Evolutionary conservation across 2,329 filamentous ascomycete species (phyloP).

Genomic region (Neofusicoccum kwambonambiense): DNA sequence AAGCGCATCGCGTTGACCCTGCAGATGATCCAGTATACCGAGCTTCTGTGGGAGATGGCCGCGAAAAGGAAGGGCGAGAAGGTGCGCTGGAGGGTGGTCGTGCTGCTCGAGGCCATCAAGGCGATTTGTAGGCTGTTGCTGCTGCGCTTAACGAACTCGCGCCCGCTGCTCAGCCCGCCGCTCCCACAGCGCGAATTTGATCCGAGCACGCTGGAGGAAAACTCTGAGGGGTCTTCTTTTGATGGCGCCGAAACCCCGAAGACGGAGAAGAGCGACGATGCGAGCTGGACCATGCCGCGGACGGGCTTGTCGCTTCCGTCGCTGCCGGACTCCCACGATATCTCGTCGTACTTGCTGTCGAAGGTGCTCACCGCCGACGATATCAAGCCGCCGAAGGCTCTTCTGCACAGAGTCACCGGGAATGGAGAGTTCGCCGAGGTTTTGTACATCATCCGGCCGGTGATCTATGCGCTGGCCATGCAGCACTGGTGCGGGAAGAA

Average conservation of each 20-base stretch:
- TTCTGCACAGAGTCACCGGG: conserved; percentile 73
- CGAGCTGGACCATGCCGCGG: conserved; percentile 85
- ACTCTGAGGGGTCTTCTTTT: conserved; percentile 30
- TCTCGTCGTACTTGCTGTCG: conserved; percentile 81
- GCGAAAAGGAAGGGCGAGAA: conserved; percentile 82
- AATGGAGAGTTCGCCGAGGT: conserved; percentile 83
- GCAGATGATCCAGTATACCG: conserved; percentile 90
- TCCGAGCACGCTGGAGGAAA: conserved; percentile 59
- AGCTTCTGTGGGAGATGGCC: conserved; percentile 96
- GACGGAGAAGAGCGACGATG: conserved; percentile 39
- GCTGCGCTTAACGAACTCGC: conserved; percentile 75
- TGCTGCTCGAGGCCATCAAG: conserved; percentile 82
- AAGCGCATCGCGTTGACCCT: conserved; percentile 76
- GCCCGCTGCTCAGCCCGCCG: conserved; percentile 78
- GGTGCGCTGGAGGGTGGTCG: conserved; percentile 80
- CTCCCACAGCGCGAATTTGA: conserved; percentile 83
- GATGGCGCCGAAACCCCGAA: conserved; percentile 51
- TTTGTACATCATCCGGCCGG: conserved; percentile 85
- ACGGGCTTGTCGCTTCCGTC: conserved; percentile 83
- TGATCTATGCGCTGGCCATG: conserved; percentile 82
- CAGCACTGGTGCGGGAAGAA: conserved; percentile 64
- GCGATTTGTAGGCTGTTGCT: conserved; percentile 79
- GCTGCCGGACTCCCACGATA: conserved; percentile 76
- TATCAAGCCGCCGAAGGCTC: conserved; percentile 84
- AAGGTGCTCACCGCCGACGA: conserved; percentile 94